Evolutionary conservation across 2,329 filamentous ascomycete genomes (phyloP).

Genomic region (Neopestalotiopsis sp.): DNA sequence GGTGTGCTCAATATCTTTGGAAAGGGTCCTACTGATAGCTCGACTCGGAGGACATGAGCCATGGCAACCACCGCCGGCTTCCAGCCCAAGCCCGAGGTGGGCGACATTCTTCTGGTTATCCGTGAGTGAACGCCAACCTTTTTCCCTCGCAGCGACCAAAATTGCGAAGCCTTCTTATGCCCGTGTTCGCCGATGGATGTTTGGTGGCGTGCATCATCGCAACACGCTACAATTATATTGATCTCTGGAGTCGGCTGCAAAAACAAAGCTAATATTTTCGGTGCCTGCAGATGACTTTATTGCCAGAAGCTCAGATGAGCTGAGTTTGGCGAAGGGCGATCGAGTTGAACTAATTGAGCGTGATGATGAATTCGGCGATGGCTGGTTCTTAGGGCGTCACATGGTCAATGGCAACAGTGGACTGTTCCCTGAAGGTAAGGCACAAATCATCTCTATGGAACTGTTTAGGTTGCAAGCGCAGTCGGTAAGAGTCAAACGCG

Average conservation of each 20-base stretch:
- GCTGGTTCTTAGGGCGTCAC: constrained; percentile 82
- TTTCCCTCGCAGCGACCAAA: neutral
- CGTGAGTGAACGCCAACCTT: constrained; percentile 58
- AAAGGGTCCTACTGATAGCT: neutral
- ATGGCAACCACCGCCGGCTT: constrained; percentile 51
- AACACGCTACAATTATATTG: neutral
- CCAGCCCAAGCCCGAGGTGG: constrained; percentile 59
- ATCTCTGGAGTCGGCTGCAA: neutral
- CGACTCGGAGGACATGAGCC: constrained; percentile 23
- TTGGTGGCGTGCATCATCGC: neutral
- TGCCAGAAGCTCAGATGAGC: constrained; percentile 89
- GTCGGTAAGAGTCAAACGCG: neutral
- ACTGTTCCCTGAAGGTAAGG: constrained; percentile 79
- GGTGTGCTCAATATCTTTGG: neutral
- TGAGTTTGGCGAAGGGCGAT: constrained; percentile 85
- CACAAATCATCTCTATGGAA: neutral
- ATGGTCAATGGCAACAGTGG: constrained; percentile 75
- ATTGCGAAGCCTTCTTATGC: neutral
- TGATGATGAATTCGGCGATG: constrained; percentile 88
- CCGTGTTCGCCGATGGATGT: neutral
- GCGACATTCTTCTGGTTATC: constrained; percentile 73
- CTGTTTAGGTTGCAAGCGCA: neutral
- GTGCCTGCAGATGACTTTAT: constrained; percentile 80
- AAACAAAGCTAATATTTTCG: constrained; percentile 17
- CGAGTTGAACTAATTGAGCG: constrained; percentile 83